Percentiles rank a stretch among this genome's conserved stretches.
Conservation (phyloP, 1,284 basidiomycete species). For the Coriolopsis trogii region DNA sequence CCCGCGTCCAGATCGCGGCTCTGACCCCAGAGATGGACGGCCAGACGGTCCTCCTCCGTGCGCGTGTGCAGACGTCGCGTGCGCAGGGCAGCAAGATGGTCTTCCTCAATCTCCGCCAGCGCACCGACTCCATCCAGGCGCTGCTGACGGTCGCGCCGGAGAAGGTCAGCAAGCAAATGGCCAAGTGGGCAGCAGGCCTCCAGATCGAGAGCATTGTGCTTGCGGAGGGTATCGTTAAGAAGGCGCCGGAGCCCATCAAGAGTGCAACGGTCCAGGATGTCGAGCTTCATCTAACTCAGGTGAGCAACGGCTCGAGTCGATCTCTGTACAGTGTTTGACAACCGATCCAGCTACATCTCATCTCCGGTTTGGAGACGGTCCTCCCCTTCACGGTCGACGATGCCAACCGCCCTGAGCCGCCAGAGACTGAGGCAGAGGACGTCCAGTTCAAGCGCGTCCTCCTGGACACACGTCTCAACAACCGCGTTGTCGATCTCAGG, state of each 20-base stretch:
- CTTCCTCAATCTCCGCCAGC: conserved; percentile 92
- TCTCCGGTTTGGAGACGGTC: conserved; percentile 75
- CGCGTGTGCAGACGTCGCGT: conserved; percentile 90
- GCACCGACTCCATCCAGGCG: conserved; percentile 89
- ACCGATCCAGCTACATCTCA: conserved; percentile 88
- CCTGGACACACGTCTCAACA: conserved; percentile 93
- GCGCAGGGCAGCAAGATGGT: conserved; percentile 94
- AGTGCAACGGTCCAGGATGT: conserved; percentile 88
- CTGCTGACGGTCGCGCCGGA: conserved; percentile 78
- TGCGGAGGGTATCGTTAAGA: conserved; percentile 83
- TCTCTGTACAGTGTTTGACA: too few species aligned
- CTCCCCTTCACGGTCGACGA: conserved; percentile 96
- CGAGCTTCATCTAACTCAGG: conserved; percentile 87
- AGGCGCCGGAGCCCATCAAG: conserved; percentile 88
- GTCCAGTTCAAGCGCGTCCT: conserved; percentile 76
- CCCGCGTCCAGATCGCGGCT: conserved; percentile 62
- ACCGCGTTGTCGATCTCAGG: conserved; percentile 92
- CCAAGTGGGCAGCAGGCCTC: conserved; percentile 87
- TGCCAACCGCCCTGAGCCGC: conserved; percentile 83
- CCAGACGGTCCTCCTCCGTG: conserved; percentile 85
- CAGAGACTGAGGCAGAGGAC: conserved; percentile 66
- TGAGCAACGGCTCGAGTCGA: too few species aligned
- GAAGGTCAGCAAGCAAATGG: conserved; percentile 96
- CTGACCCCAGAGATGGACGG: conserved; percentile 74
- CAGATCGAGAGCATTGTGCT: conserved; percentile 91